Evolutionary conservation across 768 basidiomycete genomes (phyloP).

Genomic region (Amanita muscaria): DNA sequence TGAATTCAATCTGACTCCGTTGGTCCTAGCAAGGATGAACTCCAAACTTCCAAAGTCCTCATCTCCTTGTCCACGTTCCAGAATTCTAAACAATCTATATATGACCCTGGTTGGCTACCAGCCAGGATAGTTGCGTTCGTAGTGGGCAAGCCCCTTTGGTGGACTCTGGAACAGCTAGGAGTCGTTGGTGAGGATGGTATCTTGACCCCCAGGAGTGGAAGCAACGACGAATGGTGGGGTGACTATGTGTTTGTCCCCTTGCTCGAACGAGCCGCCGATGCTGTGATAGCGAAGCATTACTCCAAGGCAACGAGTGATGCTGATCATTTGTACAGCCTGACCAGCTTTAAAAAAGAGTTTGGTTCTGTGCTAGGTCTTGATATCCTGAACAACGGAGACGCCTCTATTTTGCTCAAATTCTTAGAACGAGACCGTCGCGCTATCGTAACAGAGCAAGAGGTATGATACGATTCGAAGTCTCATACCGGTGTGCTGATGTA

Average conservation of each 20-base stretch:
- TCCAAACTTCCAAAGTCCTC: constrained; percentile 35
- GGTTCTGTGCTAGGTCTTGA: constrained; percentile 25
- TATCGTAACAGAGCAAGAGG: constrained; percentile 59
- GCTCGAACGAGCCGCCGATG: constrained; percentile 59
- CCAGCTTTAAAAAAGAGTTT: constrained; percentile 57
- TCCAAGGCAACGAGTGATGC: constrained; percentile 37
- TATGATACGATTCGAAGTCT: constrained; percentile 20
- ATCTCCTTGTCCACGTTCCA: constrained; percentile 50
- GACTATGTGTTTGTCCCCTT: constrained; percentile 63
- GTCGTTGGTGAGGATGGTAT: constrained; percentile 58
- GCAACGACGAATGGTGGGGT: constrained; percentile 50
- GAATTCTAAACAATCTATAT: constrained; percentile 47
- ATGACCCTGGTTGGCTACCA: constrained; percentile 62
- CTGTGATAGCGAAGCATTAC: constrained; percentile 36
- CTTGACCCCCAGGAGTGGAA: constrained; percentile 16
- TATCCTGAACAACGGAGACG: constrained; percentile 50
- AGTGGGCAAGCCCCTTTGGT: constrained; percentile 76
- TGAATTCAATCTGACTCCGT: constrained; percentile 16
- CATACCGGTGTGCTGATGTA: background rate
- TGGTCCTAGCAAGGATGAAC: constrained; percentile 62
- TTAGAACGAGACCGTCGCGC: constrained; percentile 67
- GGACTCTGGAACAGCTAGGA: constrained; percentile 76
- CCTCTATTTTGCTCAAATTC: constrained; percentile 64
- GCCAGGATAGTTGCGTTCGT: constrained; percentile 61
- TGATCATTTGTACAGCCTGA: constrained; percentile 52